phyloP scores from a whole-genome alignment of 129 eudicot genomes.

The Smallanthus sonchifolius region DNA sequence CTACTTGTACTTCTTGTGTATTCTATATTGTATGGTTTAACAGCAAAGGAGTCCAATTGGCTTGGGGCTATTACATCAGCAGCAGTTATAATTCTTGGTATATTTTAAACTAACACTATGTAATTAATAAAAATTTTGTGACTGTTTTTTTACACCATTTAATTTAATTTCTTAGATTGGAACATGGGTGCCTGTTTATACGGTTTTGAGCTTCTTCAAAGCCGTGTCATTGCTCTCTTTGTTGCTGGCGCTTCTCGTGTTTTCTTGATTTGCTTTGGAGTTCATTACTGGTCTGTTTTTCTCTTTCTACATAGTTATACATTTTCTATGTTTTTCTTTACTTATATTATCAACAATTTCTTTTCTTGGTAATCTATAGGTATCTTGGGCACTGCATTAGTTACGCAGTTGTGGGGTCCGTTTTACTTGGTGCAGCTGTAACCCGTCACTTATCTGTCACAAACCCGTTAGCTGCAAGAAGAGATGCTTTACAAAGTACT shows the following conservation, averaged over 20 bases:
- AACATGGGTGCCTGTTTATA: constrained; percentile 98
- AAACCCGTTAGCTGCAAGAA: constrained; percentile 85
- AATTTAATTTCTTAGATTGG: constrained; percentile 60
- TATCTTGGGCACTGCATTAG: constrained; percentile 97
- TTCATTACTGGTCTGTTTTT: constrained; percentile 84
- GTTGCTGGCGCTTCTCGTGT: constrained; percentile 96
- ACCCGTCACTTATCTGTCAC: constrained; percentile 88
- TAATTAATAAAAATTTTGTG: not conserved
- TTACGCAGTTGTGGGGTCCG: constrained; percentile 94
- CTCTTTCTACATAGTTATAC: not conserved
- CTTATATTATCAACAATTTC: not conserved
- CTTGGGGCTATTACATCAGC: constrained; percentile 95
- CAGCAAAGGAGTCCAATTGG: constrained; percentile 94
- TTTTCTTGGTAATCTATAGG: constrained; percentile 38
- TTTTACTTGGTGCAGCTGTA: constrained; percentile 95
- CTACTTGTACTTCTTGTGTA: constrained; percentile 86
- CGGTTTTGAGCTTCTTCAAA: constrained; percentile 91
- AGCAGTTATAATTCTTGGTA: constrained; percentile 95
- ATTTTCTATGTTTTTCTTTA: not conserved
- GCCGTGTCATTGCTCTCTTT: constrained; percentile 84
- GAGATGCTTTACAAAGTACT: constrained; percentile 94
- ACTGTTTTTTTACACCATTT: not conserved
- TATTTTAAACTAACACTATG: not conserved
- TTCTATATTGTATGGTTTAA: constrained; percentile 83
- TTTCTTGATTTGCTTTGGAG: constrained; percentile 98